Base-by-base conservation (phyloP, 192 early-diverging fungal genomes). In the Geranomyces variabilis region DNA sequence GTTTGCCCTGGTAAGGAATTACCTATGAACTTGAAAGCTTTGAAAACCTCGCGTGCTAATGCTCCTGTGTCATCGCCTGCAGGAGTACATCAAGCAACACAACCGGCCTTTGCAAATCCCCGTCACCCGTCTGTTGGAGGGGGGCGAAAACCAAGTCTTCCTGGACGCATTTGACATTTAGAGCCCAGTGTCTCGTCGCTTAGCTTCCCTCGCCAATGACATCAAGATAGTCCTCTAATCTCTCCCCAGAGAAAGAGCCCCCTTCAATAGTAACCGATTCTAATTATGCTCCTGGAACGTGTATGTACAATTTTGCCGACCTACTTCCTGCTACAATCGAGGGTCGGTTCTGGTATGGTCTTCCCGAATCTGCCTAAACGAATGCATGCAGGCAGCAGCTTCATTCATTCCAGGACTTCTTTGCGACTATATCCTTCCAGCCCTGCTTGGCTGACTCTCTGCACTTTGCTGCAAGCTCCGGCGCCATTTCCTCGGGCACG, bases 121-220 rank as follows among this genome's bases (percentile, higher is more conserved):
- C 43, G 83, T 92, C 47, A 81, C 86, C 21, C 83, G 86, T 17
- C 63, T 93, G 0, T 14, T 91, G 17, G 90, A 94, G 72, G 92
- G 92, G 15, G 84, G 77, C 45, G 91, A 93, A 65, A 81, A 87
- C 71, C 80, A 82, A 51, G 57, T 31, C 17, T 71, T 71, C 46
- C 43, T 60, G 36, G 57, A 61, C 1, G 58, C 59, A 0, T 60
- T 71, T 62, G 69, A 61, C 30, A 26, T 60, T 33, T 60, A 17
- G 17, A 10, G 36, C 36, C 5, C 36, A 10, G 10, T 10, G 36
- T 10, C 10, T 10, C 5, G 36, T 41, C 36, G 10, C 10, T 41
- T 10, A 41, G n/a, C n/a, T n/a, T n/a, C n/a, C n/a, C n/a, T n/a
- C n/a, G n/a, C n/a, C n/a, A n/a, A n/a, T n/a, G n/a, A n/a, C n/a